Conservation (phyloP, 129 eudicot genomes). For the Oenanthe sinensis region DNA sequence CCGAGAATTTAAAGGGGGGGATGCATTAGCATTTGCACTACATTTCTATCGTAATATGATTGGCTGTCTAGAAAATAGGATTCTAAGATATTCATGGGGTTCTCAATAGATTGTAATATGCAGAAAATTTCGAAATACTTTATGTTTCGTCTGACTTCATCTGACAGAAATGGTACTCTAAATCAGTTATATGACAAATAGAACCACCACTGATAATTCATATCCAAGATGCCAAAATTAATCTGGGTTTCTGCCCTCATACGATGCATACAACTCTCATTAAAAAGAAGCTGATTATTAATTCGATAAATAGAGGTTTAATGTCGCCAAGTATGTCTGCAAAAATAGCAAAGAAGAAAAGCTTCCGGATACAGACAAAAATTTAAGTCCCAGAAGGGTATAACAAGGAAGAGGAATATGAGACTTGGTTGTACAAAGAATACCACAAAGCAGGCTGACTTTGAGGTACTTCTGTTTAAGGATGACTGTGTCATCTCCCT, state of each 20-base stretch:
- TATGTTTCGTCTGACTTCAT: background rate
- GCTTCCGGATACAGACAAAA: background rate
- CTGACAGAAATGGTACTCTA: background rate
- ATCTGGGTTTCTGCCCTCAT: background rate
- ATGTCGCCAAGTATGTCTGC: background rate
- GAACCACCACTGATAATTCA: background rate
- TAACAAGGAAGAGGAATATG: background rate
- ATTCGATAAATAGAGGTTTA: background rate
- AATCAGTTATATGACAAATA: background rate
- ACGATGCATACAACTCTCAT: background rate
- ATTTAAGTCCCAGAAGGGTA: background rate
- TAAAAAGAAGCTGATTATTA: background rate
- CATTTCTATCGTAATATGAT: too few species aligned
- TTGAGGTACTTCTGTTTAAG: slow-evolving; percentile 68
- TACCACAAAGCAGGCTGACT: background rate
- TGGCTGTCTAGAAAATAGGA: background rate
- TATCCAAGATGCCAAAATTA: background rate
- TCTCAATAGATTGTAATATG: background rate
- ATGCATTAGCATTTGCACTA: too few species aligned
- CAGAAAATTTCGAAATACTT: background rate
- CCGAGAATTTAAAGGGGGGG: background rate
- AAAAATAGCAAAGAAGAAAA: background rate
- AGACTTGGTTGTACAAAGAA: background rate
- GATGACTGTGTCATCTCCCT: slow-evolving; percentile 62
- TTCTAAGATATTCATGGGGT: background rate